phyloP scores from a whole-genome alignment of 1,139 yeast species.

The Taphrina pruni region DNA sequence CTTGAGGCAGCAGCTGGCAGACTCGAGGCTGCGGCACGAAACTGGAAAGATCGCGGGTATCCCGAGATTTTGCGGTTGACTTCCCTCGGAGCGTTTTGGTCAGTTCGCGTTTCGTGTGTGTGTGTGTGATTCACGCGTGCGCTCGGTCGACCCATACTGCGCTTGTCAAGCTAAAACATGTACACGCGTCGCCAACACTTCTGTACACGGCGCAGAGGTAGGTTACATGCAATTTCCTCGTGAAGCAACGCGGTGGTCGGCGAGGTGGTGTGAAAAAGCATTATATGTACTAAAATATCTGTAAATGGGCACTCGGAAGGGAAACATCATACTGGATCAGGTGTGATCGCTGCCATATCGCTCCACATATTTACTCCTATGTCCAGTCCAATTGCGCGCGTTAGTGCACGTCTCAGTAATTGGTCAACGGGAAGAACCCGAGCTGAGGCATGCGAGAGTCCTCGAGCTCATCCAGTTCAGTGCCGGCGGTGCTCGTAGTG shows the following conservation, averaged over 20 bases:
- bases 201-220: background rate
- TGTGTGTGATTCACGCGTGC: background rate
- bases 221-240: background rate
- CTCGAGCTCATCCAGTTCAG: constrained; percentile 29
- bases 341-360: constrained; percentile 2
- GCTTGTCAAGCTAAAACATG: constrained; percentile 1
- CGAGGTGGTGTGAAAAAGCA: background rate
- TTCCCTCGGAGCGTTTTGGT: too few species aligned
- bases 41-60: too few species aligned
- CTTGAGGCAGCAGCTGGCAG: too few species aligned
- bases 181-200: background rate
- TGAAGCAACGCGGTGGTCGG: background rate
- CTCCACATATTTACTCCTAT: constrained; percentile 12
- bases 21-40: too few species aligned
- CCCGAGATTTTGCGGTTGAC: too few species aligned
- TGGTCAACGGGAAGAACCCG: constrained; percentile 31
- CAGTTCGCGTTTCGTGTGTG: too few species aligned
- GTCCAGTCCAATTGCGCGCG: constrained; percentile 1
- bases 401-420: background rate
- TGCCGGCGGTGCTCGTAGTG: constrained; percentile 28
- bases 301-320: background rate
- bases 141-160: background rate
- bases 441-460: constrained; percentile 30
- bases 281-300: constrained; percentile 4
- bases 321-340: background rate